Conservation (phyloP, 1,139 yeast genomes). For the Hansenula sp. region DNA sequence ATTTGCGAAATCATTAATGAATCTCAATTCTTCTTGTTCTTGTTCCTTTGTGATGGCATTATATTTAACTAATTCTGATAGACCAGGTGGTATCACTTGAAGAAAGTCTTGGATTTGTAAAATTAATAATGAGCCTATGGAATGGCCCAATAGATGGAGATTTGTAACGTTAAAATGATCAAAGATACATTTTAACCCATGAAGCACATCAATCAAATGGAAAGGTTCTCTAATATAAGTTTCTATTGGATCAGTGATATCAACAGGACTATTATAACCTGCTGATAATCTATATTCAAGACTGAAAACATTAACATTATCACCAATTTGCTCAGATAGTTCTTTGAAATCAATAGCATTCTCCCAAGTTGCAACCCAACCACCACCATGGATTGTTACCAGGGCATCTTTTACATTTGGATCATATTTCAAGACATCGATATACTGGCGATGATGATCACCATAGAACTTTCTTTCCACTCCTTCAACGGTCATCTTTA, state of each 20-base stretch:
- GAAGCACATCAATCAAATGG: slow-evolving; percentile 49
- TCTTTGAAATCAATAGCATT: not conserved
- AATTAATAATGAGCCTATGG: slow-evolving; percentile 67
- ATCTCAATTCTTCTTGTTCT: not conserved
- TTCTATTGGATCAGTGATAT: not conserved
- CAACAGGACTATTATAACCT: slow-evolving; percentile 8
- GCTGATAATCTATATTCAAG: slow-evolving; percentile 67
- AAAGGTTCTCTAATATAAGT: slow-evolving; percentile 45
- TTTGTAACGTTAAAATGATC: slow-evolving; percentile 23
- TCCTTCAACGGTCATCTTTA: too few relatives aligned
- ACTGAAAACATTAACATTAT: not conserved
- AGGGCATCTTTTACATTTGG: not conserved
- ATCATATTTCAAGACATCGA: not conserved
- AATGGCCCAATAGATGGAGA: slow-evolving; percentile 56
- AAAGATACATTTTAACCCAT: slow-evolving; percentile 32
- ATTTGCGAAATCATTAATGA: not conserved
- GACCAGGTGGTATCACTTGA: not conserved
- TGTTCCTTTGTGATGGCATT: not conserved
- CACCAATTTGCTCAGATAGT: not conserved
- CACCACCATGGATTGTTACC: not conserved
- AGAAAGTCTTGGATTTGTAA: slow-evolving; percentile 39
- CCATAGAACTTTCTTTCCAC: not conserved
- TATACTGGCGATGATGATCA: not conserved
- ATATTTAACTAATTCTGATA: not conserved
- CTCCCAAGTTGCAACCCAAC: not conserved